Base-by-base conservation (phyloP, 331 rosid genomes). In the Phaseolus coccineus region DNA sequence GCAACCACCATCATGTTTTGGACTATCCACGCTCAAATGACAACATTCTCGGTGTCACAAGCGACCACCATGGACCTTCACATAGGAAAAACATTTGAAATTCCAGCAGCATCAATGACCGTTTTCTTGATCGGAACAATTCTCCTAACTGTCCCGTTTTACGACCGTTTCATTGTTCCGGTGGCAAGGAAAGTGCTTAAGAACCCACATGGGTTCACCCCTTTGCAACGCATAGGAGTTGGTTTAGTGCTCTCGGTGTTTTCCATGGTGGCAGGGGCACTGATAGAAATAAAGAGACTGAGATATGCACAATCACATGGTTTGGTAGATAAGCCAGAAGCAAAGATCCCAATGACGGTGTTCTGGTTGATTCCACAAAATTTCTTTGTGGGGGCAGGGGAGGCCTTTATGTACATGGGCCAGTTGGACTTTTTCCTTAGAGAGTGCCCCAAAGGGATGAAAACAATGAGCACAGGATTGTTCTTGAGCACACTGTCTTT, bases 371-470 rank as follows among this genome's bases (percentile, higher is more conserved):
- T 90, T 16, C 97, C 97, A 10, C 97, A 95, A 59, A 92, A 91
- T 57, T 80, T 86, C 81, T 25, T 94, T 2, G 97, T 94, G 59
- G 98, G 98, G 24, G 42, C 87, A 0, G 98, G 97, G 0, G 97
- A 94, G 77, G 97, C 97, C 24, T 91, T 92, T 69, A 94, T 84
- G 30, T 94, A 94, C 27, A 86, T 88, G 56, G 98, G 98, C 2
- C 97, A 91, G 59, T 85, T 94, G 1, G 96, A 91, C 33, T 94
- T 94, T 77, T 92, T 95, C 86, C 88, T 92, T 0, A 80, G 96
- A 77, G 99, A 95, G 81, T 92, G 97, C 47, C 97, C 99, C 0
- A 90, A 91, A 50, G 99, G 99, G 68, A 95, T 92, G 97, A 92
- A 92, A 77, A 95, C 97, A 0, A 90, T 91, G 93, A 95, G 99